Base-by-base conservation (phyloP, 768 basidiomycete genomes). In the Tulasnella sp. region DNA sequence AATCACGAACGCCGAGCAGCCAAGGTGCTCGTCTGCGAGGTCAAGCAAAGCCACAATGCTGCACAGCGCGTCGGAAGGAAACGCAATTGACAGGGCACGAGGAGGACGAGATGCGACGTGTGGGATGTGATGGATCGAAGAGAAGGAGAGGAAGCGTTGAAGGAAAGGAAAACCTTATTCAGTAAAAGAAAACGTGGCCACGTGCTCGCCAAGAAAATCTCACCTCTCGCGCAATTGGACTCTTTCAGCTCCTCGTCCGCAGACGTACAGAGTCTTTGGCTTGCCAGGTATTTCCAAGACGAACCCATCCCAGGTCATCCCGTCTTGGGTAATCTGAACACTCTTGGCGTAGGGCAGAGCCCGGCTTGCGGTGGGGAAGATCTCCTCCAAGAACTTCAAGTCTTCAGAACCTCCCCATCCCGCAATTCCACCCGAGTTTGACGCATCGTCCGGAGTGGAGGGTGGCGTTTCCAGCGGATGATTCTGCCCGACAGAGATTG, bases 31-130 rank as follows among this genome's bases (percentile, higher is more conserved):
- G 82, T 93, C 93, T 74, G 94, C 94, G 39, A 95, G 86, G 81
- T 96, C 94, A 80, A 96, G 86, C 58, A 96, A 86, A 67, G 93
- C 93, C 39, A 95, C 92, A 80, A 96, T 90, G 81, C 92, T 94
- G 79, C 2, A 78, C 25, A 12, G 31, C 12, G 19, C 49, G 22
- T 6, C 19, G 38, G 17, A 42, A 72, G 12, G 12, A 77, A 74
- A 76, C 75, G 58, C 39, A 22, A 79, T 72, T 78, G 42, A 34
- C 52, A 34, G 70, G 75, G 74, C 70, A 67, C 40, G 58, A 17
- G 69, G 76, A 42, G 71, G 64, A 71, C 52, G 25, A 37, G 45
- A 40, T 40, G 69, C 71, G 52, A 39, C 42, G 67, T 39, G 69
- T 25, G 31, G 52, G n/a, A 34, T 38, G 75, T 36, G 67, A 68